Percentiles rank a stretch among this genome's conserved stretches.
Evolutionary conservation across 1,139 yeast species (phyloP).

Genomic region (Suhomyces guaymorum): DNA sequence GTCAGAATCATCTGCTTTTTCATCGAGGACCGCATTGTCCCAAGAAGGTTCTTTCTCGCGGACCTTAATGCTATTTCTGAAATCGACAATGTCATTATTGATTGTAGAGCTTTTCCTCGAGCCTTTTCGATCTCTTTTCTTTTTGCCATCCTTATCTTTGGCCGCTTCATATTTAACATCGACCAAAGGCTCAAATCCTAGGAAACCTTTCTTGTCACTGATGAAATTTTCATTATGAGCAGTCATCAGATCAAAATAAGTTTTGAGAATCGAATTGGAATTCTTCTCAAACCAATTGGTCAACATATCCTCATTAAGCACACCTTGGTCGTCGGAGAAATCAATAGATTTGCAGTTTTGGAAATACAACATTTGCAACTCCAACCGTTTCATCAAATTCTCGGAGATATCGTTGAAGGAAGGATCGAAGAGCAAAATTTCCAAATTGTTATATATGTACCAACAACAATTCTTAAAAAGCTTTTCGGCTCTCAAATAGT

Average conservation of each 20-base stretch:
- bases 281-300: slow-evolving; percentile 25
- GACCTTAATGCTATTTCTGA: slow-evolving; percentile 24
- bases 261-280: slow-evolving; percentile 24
- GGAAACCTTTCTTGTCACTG: slow-evolving; percentile 41
- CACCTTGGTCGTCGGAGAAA: slow-evolving; percentile 22
- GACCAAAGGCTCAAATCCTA: slow-evolving; percentile 50
- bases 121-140: slow-evolving; percentile 21
- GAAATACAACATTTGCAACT: slow-evolving; percentile 29
- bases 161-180: slow-evolving; percentile 36
- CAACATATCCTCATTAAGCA: slow-evolving; percentile 14
- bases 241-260: slow-evolving; percentile 35
- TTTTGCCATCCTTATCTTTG: slow-evolving; percentile 16
- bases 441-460: slow-evolving; percentile 69
- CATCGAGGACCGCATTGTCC: slow-evolving; percentile 27
- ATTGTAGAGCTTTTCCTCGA: slow-evolving; percentile 35
- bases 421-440: slow-evolving; percentile 57
- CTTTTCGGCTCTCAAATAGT: slow-evolving; percentile 51
- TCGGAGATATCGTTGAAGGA: slow-evolving; percentile 30
- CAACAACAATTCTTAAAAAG: slow-evolving; percentile 63
- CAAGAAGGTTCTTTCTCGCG: slow-evolving; percentile 27
- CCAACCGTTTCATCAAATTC: slow-evolving; percentile 31
- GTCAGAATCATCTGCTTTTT: slow-evolving; percentile 18
- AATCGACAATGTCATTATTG: slow-evolving; percentile 22
- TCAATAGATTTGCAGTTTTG: slow-evolving; percentile 30
- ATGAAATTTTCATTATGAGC: slow-evolving; percentile 53